Evolutionary conservation across 2,329 filamentous ascomycete genomes (phyloP).

Genomic region (Fusarium redolens): DNA sequence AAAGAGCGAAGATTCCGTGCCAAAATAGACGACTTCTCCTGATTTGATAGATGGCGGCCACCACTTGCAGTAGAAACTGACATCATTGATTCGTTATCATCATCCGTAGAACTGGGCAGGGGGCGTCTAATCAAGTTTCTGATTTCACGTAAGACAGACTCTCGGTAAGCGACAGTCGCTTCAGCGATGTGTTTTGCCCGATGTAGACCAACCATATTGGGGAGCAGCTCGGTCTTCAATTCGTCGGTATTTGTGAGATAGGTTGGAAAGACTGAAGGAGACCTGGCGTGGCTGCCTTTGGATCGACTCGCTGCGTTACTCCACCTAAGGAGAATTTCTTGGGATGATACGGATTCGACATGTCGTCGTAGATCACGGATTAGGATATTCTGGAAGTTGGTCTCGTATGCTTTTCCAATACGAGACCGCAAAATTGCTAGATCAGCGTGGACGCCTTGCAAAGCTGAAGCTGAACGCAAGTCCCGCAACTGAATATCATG

Average conservation of each 20-base stretch:
- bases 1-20: slow-evolving; percentile 88
- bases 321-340: slow-evolving; percentile 87
- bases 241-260: slow-evolving; percentile 80
- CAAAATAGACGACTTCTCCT: slow-evolving; percentile 89
- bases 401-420: slow-evolving; percentile 88
- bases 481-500: slow-evolving; percentile 65
- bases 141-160: slow-evolving; percentile 86
- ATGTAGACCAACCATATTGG: slow-evolving; percentile 82
- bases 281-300: slow-evolving; percentile 73
- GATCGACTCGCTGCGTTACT: slow-evolving; percentile 79
- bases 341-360: slow-evolving; percentile 74
- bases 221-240: slow-evolving; percentile 76
- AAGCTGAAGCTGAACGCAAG: slow-evolving; percentile 78
- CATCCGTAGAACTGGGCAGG: slow-evolving; percentile 91
- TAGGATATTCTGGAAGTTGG: slow-evolving; percentile 80
- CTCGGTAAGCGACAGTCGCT: slow-evolving; percentile 86
- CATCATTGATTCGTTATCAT: slow-evolving; percentile 91
- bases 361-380: slow-evolving; percentile 85
- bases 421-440: slow-evolving; percentile 80
- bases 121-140: slow-evolving; percentile 85
- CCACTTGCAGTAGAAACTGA: slow-evolving; percentile 81
- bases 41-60: slow-evolving; percentile 76
- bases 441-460: slow-evolving; percentile 83
- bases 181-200: slow-evolving; percentile 82
- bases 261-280: slow-evolving; percentile 76